Evolutionary conservation across 805 yeast genomes (phyloP).

Genomic region (Teunomyces cretensis): DNA sequence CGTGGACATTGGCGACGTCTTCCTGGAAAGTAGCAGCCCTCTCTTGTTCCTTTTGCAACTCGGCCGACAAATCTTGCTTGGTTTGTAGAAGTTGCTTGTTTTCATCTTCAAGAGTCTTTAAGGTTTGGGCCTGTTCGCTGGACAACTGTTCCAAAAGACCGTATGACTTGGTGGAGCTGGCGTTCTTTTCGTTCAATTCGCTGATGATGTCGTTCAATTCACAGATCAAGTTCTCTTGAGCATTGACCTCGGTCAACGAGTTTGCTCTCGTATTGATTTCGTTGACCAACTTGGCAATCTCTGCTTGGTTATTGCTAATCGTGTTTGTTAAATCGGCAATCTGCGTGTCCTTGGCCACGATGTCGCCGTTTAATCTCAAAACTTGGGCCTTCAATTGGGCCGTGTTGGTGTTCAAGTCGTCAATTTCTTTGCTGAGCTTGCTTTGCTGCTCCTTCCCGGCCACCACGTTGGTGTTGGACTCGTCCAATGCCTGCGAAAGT

Average conservation of each 20-base stretch:
- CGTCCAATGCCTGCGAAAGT: neutral
- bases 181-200: neutral
- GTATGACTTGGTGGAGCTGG: neutral
- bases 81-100: neutral
- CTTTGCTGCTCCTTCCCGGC: neutral
- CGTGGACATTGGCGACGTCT: neutral
- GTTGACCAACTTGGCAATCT: neutral
- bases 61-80: neutral
- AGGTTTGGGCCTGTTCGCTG: neutral
- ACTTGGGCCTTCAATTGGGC: neutral
- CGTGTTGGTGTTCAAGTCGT: neutral
- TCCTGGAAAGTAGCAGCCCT: neutral
- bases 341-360: neutral
- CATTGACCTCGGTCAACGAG: neutral
- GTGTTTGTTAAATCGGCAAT: neutral
- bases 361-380: neutral
- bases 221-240: neutral
- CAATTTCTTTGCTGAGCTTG: neutral
- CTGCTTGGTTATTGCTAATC: neutral
- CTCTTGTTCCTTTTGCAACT: neutral
- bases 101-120: neutral
- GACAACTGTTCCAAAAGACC: neutral
- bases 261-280: neutral
- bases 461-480: neutral
- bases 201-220: conserved; percentile 1